These are phyloP conservation scores for Lecanoromycetidae sp. DNA, from an alignment of 2,329 filamentous ascomycete genomes.

Conservation along the genomic window DNA sequence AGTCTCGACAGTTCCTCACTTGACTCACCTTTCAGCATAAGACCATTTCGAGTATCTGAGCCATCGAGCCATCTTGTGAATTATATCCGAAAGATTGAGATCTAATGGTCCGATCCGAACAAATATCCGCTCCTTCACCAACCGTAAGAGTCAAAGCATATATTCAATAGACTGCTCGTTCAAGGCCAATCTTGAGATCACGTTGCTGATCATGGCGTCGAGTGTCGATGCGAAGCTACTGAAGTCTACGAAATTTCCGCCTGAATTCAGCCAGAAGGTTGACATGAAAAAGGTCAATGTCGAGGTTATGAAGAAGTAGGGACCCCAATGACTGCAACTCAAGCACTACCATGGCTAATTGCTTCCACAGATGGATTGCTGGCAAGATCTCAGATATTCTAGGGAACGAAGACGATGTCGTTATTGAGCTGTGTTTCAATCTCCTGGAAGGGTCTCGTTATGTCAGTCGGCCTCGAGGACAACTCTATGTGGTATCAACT, in stretches of 20 bases:
- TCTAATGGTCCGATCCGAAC: too few relatives aligned
- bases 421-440: conserved; percentile 70
- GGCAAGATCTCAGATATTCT: conserved; percentile 76
- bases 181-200: background rate
- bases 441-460: conserved; percentile 60
- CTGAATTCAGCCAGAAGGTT: conserved; percentile 88
- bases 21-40: too few relatives aligned
- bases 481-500: background rate
- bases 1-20: too few relatives aligned
- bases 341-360: conserved; percentile 3
- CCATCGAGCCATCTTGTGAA: too few relatives aligned
- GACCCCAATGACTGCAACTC: conserved; percentile 16
- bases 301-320: conserved; percentile 93
- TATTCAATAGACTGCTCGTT: background rate
- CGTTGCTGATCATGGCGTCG: conserved; percentile 51
- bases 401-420: conserved; percentile 88
- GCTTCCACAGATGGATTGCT: conserved; percentile 70
- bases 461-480: conserved; percentile 41
- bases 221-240: conserved; percentile 81
- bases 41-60: too few relatives aligned
- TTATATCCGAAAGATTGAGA: background rate
- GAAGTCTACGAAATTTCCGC: conserved; percentile 83
- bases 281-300: conserved; percentile 96
- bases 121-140: too few relatives aligned
- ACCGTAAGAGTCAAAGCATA: too few relatives aligned